A percentile compares a stretch with the other conserved stretches of the same genome.
Evolutionary conservation across 345 rosid genomes (phyloP).

Genomic region (Tarenaya hassleriana): DNA sequence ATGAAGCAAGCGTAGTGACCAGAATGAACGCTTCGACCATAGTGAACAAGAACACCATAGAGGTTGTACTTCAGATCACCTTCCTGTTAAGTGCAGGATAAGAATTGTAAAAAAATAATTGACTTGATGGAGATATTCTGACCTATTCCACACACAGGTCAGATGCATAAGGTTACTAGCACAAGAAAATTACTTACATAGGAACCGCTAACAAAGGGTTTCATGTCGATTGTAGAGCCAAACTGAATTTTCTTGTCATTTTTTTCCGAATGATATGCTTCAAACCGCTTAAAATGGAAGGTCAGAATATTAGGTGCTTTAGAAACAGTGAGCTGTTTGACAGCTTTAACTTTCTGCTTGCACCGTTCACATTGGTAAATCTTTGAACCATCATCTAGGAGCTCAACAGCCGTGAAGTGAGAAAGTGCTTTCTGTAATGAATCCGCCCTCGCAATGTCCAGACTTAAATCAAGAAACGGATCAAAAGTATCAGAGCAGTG

Average conservation of each 20-base stretch:
- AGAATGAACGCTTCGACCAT: conserved; percentile 78
- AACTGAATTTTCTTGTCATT: conserved; percentile 67
- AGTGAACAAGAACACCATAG: conserved; percentile 89
- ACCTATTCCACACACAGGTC: not conserved
- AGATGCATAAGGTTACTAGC: not conserved
- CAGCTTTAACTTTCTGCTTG: conserved; percentile 83
- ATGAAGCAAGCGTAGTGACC: conserved; percentile 91
- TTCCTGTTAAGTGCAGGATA: conserved; percentile 47
- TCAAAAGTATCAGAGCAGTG: conserved; percentile 80
- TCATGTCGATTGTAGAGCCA: conserved; percentile 59
- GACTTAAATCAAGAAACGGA: conserved; percentile 88
- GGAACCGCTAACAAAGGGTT: conserved; percentile 71
- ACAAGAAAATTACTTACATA: conserved; percentile 50
- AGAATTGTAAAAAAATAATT: not conserved
- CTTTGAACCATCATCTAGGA: conserved; percentile 82
- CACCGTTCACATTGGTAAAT: conserved; percentile 83
- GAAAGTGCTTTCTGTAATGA: conserved; percentile 61
- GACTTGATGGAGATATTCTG: not conserved
- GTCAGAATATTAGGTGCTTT: conserved; percentile 83
- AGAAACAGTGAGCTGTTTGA: conserved; percentile 75
- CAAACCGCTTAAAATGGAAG: conserved; percentile 85
- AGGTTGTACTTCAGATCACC: conserved; percentile 87
- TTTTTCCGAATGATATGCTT: conserved; percentile 66
- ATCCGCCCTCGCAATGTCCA: conserved; percentile 79
- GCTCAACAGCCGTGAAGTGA: conserved; percentile 71